A percentile compares a stretch with the other conserved stretches of the same genome.
Conservation (phyloP, 805 yeast genomes). For the Candida patagonica region DNA sequence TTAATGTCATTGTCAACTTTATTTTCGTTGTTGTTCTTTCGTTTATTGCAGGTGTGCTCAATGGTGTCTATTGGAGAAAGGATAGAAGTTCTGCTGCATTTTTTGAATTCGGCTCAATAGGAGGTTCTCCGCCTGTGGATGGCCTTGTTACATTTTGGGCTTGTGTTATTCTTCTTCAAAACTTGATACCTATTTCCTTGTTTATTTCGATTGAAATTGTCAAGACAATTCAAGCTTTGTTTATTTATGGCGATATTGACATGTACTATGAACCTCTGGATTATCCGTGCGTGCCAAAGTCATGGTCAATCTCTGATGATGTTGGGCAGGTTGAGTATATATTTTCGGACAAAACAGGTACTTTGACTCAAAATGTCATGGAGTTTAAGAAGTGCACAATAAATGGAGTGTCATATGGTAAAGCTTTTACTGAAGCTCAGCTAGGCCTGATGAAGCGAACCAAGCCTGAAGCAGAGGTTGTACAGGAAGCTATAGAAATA, state of each 20-base stretch:
- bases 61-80: slow-evolving; percentile 52
- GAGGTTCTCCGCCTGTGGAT: slow-evolving; percentile 49
- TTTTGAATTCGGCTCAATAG: slow-evolving; percentile 57
- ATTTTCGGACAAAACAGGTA: slow-evolving; percentile 79
- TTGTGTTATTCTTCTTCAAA: slow-evolving; percentile 62
- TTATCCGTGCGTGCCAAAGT: slow-evolving; percentile 69
- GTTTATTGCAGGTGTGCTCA: slow-evolving; percentile 58
- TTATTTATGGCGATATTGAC: slow-evolving; percentile 58
- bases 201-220: slow-evolving; percentile 73
- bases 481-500: slow-evolving; percentile 34
- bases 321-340: slow-evolving; percentile 76
- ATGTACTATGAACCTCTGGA: slow-evolving; percentile 64
- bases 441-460: slow-evolving; percentile 60
- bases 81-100: slow-evolving; percentile 37
- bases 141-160: slow-evolving; percentile 67
- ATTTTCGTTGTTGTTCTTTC: slow-evolving; percentile 52
- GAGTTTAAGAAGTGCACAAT: slow-evolving; percentile 71
- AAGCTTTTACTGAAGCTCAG: slow-evolving; percentile 70
- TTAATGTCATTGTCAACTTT: slow-evolving; percentile 58
- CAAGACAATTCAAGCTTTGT: slow-evolving; percentile 66
- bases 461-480: slow-evolving; percentile 45
- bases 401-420: slow-evolving; percentile 57
- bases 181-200: slow-evolving; percentile 71
- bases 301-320: slow-evolving; percentile 80
- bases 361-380: slow-evolving; percentile 76